Evolutionary conservation across 2,329 filamentous ascomycete species (phyloP), one percentile per base, ranked within the genome.

Genomic region (Grosmannia huntii): DNA sequence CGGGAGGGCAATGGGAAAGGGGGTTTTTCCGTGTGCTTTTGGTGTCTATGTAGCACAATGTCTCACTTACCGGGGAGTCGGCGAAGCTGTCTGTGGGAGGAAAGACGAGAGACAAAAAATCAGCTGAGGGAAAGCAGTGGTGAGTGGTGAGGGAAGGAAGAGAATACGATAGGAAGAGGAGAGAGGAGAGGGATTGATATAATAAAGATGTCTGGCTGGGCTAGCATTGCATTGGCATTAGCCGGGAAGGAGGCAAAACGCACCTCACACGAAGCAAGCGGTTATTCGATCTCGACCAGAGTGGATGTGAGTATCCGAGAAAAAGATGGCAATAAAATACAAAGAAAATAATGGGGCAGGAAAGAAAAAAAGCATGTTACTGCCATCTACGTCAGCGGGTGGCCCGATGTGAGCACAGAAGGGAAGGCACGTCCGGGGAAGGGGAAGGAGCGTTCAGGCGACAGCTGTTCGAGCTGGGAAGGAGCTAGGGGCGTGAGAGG

Each of bases 261-360:
- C 41, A 59, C 57, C 60, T 61, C 58, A 59, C 57, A 55, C 57
- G 36, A 61, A 59, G 57, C 57, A 56, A 48, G 51, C 38, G 33
- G 52, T 38, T 46, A 54, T n/a, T n/a, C n/a, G 36, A 48, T n/a
- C n/a, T n/a, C 23, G 19, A n/a, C 33, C 27, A 19, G 11, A 36
- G 54, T 49, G 31, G 55, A 44, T 41, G 50, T 49, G 50, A 25
- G 31, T 19, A 28, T 28, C 51, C 3, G 41, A 50, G 16, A 23
- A 19, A 23, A 25, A 11, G 46, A 57, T 21, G 46, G 31, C 38
- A 41, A 21, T 31, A 12, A 16, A 27, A 52, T 10, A 31, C 14
- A 31, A 12, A 46, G 14, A 28, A 3, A 57, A 28, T 33, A 28
- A 27, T 51, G 28, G 23, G 25, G 56, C 16, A n/a, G 16, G 4